A percentile compares a stretch with the other conserved stretches of the same genome.
These are phyloP conservation scores for Avena insularis DNA, from an alignment of 176 grass and related monocot genomes.

Conservation along the genomic window DNA sequence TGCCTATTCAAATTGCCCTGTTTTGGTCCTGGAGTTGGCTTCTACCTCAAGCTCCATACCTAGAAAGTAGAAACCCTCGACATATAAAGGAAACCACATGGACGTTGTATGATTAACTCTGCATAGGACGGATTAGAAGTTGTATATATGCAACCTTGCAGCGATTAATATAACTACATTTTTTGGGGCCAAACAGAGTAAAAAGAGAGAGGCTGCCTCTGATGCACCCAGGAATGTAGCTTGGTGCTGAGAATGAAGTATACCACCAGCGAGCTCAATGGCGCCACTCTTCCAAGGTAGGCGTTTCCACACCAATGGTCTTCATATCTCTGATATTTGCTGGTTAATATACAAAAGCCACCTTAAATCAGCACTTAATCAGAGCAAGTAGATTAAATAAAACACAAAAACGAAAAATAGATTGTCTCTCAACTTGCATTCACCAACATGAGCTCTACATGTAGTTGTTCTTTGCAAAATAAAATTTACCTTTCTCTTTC, in stretches of 20 bases:
- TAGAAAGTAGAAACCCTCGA: not conserved
- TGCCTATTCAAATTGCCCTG: not conserved
- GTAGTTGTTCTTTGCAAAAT: not conserved
- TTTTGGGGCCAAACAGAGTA: not conserved
- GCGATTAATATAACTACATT: constrained; percentile 15
- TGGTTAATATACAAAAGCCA: constrained; percentile 39
- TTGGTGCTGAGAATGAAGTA: not conserved
- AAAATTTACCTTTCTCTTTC: not conserved
- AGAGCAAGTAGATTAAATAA: not conserved
- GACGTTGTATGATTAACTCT: not conserved
- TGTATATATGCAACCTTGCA: not conserved
- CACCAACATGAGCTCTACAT: not conserved
- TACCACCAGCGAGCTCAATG: constrained; percentile 7
- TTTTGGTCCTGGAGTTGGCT: not conserved
- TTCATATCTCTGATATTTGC: constrained; percentile 92
- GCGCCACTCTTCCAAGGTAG: constrained; percentile 80
- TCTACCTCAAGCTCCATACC: not conserved
- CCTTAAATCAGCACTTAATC: not conserved
- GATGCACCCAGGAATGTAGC: not conserved
- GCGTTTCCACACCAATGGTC: constrained; percentile 72
- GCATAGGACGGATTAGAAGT: not conserved
- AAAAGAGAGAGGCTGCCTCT: not conserved
- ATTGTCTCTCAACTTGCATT: not conserved
- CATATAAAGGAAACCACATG: not conserved
- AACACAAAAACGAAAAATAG: not conserved